Percentiles rank a stretch among this genome's conserved stretches.
phyloP scores from a whole-genome alignment of 1,284 basidiomycete genomes.

The Pascua sp. region DNA sequence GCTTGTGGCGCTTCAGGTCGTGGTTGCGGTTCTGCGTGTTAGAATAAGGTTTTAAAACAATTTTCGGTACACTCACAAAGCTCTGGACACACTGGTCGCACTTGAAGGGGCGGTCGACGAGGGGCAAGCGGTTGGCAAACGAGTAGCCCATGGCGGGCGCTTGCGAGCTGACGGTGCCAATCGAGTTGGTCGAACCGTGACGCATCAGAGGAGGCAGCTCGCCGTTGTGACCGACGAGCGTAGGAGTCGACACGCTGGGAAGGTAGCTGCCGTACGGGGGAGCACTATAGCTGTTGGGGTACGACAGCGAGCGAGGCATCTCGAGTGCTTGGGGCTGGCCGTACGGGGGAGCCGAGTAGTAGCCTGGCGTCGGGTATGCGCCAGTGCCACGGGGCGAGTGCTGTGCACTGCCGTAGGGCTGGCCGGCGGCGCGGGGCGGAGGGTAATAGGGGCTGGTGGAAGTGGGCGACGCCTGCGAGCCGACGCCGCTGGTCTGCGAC shows the following conservation, averaged over 20 bases:
- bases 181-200: slow-evolving; percentile 30
- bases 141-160: slow-evolving; percentile 25
- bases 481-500: slow-evolving; percentile 8
- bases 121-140: slow-evolving; percentile 33
- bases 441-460: slow-evolving; percentile 19
- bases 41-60: too few relatives aligned
- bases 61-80: slow-evolving; percentile 21
- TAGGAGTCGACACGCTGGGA: slow-evolving; percentile 12
- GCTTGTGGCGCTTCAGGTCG: slow-evolving; percentile 51
- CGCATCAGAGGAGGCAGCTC: slow-evolving; percentile 25
- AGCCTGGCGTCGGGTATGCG: slow-evolving; percentile 11
- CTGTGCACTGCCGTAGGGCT: slow-evolving; percentile 10
- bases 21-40: slow-evolving; percentile 47
- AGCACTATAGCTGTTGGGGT: slow-evolving; percentile 29
- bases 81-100: slow-evolving; percentile 50
- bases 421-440: slow-evolving; percentile 9
- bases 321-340: slow-evolving; percentile 26
- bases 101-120: slow-evolving; percentile 49
- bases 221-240: slow-evolving; percentile 3
- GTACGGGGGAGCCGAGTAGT: slow-evolving; percentile 23
- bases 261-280: slow-evolving; percentile 25
- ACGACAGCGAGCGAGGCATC: slow-evolving; percentile 45
- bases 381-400: slow-evolving; percentile 13
- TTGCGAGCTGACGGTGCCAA: slow-evolving; percentile 16
- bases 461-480: slow-evolving; percentile 12